Base-by-base conservation (phyloP, 2,329 filamentous ascomycete genomes). In the Calonectria pseudoreteaudii region DNA sequence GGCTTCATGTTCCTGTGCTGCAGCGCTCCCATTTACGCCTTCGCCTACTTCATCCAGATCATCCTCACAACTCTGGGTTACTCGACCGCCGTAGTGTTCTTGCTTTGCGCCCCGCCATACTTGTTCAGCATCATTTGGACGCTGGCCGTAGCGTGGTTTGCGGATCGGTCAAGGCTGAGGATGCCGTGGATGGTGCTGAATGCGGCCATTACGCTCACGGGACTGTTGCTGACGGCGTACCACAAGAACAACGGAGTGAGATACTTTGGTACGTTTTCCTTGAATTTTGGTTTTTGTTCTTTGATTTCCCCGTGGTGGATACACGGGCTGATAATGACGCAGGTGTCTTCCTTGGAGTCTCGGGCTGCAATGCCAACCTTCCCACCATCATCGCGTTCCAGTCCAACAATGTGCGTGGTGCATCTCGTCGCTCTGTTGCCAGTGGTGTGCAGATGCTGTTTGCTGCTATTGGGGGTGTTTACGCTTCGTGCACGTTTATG, bases 1-100 rank as follows among this genome's bases (percentile, higher is more conserved):
- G 81, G 82, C 4, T 74, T 80, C 26, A 78, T 86, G 70, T 83
- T 80, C 67, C 83, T 85, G 80, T 87, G 87, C 77, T 85, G 87
- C 14, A 91, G 90, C 0, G 90, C 89, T 2, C 87, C 90, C n/a
- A 87, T 87, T 0, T 93, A 93, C 78, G 88, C 90, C 0, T 87
- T 93, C 30, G 89, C 90, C 2, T 92, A 91, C 80, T 92, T 93
- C 83, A 84, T 92, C 4, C 91, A 91, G 3, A 88, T 92, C 77
- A 92, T 93, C 75, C 86, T 93, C 4, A 76, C 75, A 34, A 71
- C 68, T 0, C 76, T 84, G 47, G 79, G 79, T 9, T 80, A 79
- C 66, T 67, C 69, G 3, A 80, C 78, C 0, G 82, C 80, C 20
- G 62, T 77, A 4, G 78, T 81, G 0, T 83, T 83, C 65, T 75